Evolutionary conservation across 306 rosid species (phyloP), one percentile per base, ranked within the genome.

Genomic region (Glycine tomentella): DNA sequence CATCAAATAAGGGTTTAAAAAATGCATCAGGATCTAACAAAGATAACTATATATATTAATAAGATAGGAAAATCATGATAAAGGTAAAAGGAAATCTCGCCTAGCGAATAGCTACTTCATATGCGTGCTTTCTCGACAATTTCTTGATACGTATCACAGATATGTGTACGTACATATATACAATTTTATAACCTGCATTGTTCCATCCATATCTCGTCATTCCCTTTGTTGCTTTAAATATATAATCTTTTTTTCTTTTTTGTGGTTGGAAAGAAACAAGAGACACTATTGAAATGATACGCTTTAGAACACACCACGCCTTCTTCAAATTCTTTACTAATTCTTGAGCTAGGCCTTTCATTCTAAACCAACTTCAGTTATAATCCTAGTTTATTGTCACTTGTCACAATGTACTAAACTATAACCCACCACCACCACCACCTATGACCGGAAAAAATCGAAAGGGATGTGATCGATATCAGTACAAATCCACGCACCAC

Each of bases 121-220:
- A 5, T 5, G 44, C 6, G 44, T 38, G 44, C 44, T 61, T 25
- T 58, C 36, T 20, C 38, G 14, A 31, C 69, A 34, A 63, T 34
- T 33, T 55, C 12, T 64, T 50, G 36, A 50, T 53, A 9, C 57
- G 20, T 14, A 17, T 38, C 12, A 33, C 4, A 11, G 14, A 56
- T 12, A 9, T 13, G 31, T 25, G 31, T 25, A 2, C 31, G 31
- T 25, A 25, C 31, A 25, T 25, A 25, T 25, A 25, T 25, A 25
- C 31, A 25, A 25, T 2, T 25, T 31, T 50, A 59, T 75, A 17
- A 66, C 59, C 62, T 56, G 67, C 11, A 51, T 72, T 65, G 16
- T 49, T 77, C 38, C 53, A 63, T 83, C 86, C 44, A 52, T 62
- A 72, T 77, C 81, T 80, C 82, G 15, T 25, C 20, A 80, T 80